Conservation (phyloP, 768 basidiomycete genomes). For the Roridomyces roridus region DNA sequence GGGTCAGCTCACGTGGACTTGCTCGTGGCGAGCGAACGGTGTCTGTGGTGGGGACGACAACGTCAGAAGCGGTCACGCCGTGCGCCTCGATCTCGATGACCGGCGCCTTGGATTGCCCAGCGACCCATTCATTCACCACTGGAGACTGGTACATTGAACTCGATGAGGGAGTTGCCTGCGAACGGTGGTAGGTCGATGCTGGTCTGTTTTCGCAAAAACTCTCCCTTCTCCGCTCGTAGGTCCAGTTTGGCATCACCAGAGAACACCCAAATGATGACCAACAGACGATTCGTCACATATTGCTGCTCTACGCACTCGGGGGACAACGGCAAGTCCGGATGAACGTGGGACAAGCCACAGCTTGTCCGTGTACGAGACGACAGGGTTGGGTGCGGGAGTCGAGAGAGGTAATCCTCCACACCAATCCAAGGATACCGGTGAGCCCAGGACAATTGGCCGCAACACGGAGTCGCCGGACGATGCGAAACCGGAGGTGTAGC, state of each 20-base stretch:
- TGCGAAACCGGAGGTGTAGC: too few species aligned
- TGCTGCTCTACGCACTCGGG: constrained; percentile 87
- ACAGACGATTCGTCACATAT: constrained; percentile 87
- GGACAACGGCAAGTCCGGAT: constrained; percentile 91
- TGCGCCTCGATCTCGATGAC: constrained; percentile 97
- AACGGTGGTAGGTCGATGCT: constrained; percentile 89
- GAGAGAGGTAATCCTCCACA: too few species aligned
- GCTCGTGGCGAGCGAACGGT: constrained; percentile 98
- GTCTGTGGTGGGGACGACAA: constrained; percentile 98
- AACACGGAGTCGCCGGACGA: too few species aligned
- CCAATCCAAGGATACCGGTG: too few species aligned
- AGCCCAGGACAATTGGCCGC: too few species aligned
- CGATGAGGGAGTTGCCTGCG: constrained; percentile 85
- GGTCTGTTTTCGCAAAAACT: constrained; percentile 83
- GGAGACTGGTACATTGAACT: constrained; percentile 90
- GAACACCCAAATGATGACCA: constrained; percentile 98
- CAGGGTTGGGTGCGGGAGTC: too few species aligned
- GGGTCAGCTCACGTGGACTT: constrained; percentile 97
- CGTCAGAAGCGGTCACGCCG: constrained; percentile 92
- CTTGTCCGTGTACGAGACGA: too few species aligned
- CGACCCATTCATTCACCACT: constrained; percentile 88
- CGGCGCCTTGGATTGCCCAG: constrained; percentile 93
- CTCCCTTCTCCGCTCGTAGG: constrained; percentile 86
- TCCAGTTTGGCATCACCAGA: constrained; percentile 95
- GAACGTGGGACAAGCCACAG: too few species aligned